Conservation (phyloP, 768 basidiomycete species). For the Lactarius sanguifluus region DNA sequence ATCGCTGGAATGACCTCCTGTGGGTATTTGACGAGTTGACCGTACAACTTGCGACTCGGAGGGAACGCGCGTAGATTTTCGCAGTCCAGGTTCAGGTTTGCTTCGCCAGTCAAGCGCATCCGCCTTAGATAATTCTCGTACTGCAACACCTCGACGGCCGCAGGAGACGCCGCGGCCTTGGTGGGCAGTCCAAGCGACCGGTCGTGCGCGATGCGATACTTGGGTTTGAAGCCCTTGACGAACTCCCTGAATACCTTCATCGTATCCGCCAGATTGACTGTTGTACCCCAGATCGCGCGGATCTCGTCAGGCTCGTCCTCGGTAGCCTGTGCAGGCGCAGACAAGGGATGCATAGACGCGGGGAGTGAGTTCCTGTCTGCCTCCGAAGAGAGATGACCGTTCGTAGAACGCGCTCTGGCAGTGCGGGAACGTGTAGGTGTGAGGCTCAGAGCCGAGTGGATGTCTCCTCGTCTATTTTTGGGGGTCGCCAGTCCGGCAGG, state of each 20-base stretch:
- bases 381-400: conserved; percentile 57
- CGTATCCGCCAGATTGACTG: conserved; percentile 85
- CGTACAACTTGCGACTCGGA: conserved; percentile 75
- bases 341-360: conserved; percentile 52
- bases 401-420: conserved; percentile 39
- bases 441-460: conserved; percentile 76
- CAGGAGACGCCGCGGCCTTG: conserved; percentile 53
- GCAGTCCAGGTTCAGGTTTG: conserved; percentile 89
- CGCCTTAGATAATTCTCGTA: conserved; percentile 82
- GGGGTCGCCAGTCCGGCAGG: conserved; percentile 57
- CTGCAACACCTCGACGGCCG: conserved; percentile 63
- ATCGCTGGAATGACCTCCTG: conserved; percentile 97
- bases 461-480: conserved; percentile 81
- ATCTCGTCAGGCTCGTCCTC: conserved; percentile 84
- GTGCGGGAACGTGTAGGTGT: conserved; percentile 47
- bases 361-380: conserved; percentile 57
- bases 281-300: conserved; percentile 96
- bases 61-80: conserved; percentile 85
- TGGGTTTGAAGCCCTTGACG: conserved; percentile 88
- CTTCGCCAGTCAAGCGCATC: conserved; percentile 91
- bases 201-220: conserved; percentile 77
- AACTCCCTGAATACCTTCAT: conserved; percentile 92
- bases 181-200: conserved; percentile 56
- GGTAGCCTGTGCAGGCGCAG: conserved; percentile 58
- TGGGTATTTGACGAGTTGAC: conserved; percentile 87